phyloP scores from a whole-genome alignment of 345 rosid species.

The Abelmoschus esculentus region DNA sequence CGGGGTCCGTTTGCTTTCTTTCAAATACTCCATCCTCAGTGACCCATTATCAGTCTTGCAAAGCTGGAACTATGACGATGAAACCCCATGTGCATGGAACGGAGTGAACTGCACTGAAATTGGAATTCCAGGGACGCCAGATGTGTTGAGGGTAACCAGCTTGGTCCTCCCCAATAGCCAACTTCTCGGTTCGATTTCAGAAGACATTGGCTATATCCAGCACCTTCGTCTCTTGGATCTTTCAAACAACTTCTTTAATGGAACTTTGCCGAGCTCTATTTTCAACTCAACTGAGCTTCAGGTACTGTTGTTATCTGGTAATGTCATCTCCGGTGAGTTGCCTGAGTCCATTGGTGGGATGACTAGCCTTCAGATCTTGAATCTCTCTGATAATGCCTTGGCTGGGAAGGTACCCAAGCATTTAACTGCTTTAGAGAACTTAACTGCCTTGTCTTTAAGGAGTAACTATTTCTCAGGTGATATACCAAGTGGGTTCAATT shows the following conservation, averaged over 20 bases:
- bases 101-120: constrained; percentile 54
- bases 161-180: constrained; percentile 44
- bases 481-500: constrained; percentile 47
- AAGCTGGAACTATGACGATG: constrained; percentile 57
- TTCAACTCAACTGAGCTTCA: constrained; percentile 51
- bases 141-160: constrained; percentile 54
- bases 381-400: constrained; percentile 73
- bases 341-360: constrained; percentile 36
- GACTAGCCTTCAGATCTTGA: constrained; percentile 41
- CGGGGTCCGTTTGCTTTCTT: constrained; percentile 52
- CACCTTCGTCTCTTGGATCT: constrained; percentile 55
- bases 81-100: constrained; percentile 61
- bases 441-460: constrained; percentile 56
- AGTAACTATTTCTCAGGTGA: constrained; percentile 54
- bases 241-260: constrained; percentile 55
- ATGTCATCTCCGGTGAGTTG: constrained; percentile 58
- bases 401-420: constrained; percentile 50
- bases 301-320: constrained; percentile 42
- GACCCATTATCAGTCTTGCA: constrained; percentile 54
- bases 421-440: constrained; percentile 40
- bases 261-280: constrained; percentile 47
- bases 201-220: constrained; percentile 38
- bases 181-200: constrained; percentile 58
- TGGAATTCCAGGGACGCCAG: constrained; percentile 34
- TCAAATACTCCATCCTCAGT: constrained; percentile 53